These are phyloP conservation scores for Symbiodinium natans DNA, from an alignment of 73 alveolate species.

Conservation along the genomic window DNA sequence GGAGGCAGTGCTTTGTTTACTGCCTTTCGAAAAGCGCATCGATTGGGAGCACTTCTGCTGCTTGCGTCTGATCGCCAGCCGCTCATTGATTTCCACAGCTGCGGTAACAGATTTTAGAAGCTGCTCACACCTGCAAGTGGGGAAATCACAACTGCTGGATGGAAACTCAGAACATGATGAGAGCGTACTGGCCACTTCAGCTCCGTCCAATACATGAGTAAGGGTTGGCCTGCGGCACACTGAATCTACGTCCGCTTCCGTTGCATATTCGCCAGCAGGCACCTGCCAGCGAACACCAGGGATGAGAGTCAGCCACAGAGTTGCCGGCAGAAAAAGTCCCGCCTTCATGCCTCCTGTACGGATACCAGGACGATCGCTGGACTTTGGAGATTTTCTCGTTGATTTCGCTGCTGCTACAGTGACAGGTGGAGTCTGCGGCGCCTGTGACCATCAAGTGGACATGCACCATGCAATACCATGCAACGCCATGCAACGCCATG, in stretches of 20 bases:
- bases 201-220: not conserved
- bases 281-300: not conserved
- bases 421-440: not conserved
- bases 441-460: not conserved
- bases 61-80: conserved; percentile 2
- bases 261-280: conserved; percentile 43
- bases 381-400: not conserved
- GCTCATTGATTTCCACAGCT: conserved; percentile 74
- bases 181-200: too few species aligned
- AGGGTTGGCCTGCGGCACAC: conserved; percentile 76
- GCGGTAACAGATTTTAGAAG: conserved; percentile 58
- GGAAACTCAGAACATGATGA: not conserved
- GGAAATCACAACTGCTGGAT: not conserved
- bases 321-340: not conserved
- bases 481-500: too few species aligned
- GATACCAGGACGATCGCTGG: not conserved
- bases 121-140: conserved; percentile 69
- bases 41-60: not conserved
- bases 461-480: too few species aligned
- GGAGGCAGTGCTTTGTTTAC: not conserved
- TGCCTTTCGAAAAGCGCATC: not conserved
- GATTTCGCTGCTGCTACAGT: not conserved
- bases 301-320: not conserved
- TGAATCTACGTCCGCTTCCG: conserved; percentile 68
- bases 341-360: not conserved